Base-by-base conservation (phyloP, 495 filamentous ascomycete genomes). In the Lindgomyces ingoldianus region DNA sequence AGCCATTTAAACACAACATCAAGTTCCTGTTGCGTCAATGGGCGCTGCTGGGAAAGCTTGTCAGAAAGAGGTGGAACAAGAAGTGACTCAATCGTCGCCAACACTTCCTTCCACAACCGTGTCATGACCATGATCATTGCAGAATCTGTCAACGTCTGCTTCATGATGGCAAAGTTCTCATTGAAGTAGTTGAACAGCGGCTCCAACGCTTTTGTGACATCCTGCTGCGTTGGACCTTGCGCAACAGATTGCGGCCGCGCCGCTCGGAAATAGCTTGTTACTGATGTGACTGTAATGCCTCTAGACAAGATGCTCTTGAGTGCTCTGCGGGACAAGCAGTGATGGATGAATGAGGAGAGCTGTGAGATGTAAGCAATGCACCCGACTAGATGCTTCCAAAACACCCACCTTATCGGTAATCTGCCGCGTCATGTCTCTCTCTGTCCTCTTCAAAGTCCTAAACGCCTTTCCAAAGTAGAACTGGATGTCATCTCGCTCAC, bases 401-500 rank as follows among this genome's bases (percentile, higher is more conserved):
- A 27, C 56, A 68, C 83, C 60, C 79, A 93, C 91, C 88, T 98
- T 98, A 76, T 98, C 94, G 1, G 95, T 98, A 68, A 98, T 95
- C 75, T 91, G 92, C 59, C 94, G 87, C 42, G 93, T 96, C 94
- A 99, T 99, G 73, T 99, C 94, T 61, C 93, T 83, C 75, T 98
- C 94, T 0, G 92, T 95, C 59, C 94, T 84, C 81, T 98, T 98
- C 68, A 98, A 79, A 27, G 90, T 92, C 53, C 94, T 83, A 79
- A 99, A 98, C 41, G 93, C 90, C 78, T 96, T 98, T 60, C 92
- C 94, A 78, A 98, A 98, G 71, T 96, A 94, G 73, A 99, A 99
- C 69, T 96, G 91, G 65, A 99, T 98, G 70, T 99, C 94, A 70
- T 99, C 94, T 52, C 94, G 83, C 74, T 99, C 94, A 57, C 94